Evolutionary conservation across 352 stramenopile species (phyloP).

Genomic region (Phytopythium sindhum): DNA sequence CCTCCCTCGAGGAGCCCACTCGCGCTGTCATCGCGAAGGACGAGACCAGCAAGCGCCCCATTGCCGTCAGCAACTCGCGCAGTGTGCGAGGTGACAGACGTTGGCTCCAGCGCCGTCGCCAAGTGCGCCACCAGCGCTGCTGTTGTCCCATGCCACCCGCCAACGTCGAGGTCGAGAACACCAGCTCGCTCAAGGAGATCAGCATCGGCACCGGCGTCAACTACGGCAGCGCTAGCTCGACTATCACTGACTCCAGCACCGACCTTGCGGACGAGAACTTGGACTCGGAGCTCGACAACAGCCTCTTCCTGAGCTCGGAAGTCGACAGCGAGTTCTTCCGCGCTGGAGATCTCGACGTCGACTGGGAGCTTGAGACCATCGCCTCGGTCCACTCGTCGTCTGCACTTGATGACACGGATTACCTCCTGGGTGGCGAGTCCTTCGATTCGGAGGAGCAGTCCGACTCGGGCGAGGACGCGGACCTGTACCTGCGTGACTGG

Average conservation of each 20-base stretch:
- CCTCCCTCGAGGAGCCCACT: too few relatives aligned
- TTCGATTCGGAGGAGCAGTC: background rate
- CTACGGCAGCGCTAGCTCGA: background rate
- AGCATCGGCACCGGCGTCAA: background rate
- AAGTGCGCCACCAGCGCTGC: too few relatives aligned
- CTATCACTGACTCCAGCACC: background rate
- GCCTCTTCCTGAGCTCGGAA: background rate
- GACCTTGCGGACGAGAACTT: too few relatives aligned
- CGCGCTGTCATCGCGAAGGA: too few relatives aligned
- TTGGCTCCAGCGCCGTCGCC: too few relatives aligned
- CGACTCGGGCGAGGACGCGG: background rate
- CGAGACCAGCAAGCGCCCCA: too few relatives aligned
- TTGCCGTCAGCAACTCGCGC: too few relatives aligned
- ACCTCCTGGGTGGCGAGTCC: background rate
- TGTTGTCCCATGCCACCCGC: too few relatives aligned
- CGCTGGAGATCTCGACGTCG: background rate
- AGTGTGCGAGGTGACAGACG: too few relatives aligned
- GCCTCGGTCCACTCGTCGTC: background rate
- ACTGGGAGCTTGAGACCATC: conserved; percentile 3
- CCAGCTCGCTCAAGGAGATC: background rate
- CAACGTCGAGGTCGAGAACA: too few relatives aligned
- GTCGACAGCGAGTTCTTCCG: background rate
- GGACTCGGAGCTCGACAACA: too few relatives aligned
- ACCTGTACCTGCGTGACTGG: background rate
- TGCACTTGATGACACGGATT: background rate